A percentile compares a stretch with the other conserved stretches of the same genome.
Conservation (phyloP, 2,329 filamentous ascomycete species). For the Pseudogymnoascus sp. region DNA sequence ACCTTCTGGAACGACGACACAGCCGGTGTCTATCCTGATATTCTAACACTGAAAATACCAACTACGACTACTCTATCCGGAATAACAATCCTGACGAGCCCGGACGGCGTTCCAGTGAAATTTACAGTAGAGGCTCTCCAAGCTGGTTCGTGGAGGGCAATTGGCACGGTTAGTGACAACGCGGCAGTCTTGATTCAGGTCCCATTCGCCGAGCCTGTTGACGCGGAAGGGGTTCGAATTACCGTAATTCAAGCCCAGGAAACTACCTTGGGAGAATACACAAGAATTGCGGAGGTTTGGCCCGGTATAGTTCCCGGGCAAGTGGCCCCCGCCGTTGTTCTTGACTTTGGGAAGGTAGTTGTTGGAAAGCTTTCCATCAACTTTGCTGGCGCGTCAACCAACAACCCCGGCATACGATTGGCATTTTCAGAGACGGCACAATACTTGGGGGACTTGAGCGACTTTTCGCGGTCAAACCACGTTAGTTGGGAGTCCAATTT, state of each 20-base stretch:
- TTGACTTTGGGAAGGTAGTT: slow-evolving; percentile 43
- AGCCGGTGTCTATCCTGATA: background rate
- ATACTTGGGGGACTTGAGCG: slow-evolving; percentile 36
- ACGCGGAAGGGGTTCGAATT: background rate
- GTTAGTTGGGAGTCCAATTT: slow-evolving; percentile 19
- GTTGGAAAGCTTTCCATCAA: slow-evolving; percentile 36
- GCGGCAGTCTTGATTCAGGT: background rate
- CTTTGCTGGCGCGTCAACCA: slow-evolving; percentile 30
- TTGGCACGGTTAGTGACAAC: background rate
- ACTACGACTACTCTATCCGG: background rate
- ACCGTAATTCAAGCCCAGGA: background rate
- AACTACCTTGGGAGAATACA: background rate
- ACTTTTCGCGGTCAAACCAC: slow-evolving; percentile 42
- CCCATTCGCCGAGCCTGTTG: background rate
- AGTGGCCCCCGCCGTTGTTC: slow-evolving; percentile 31
- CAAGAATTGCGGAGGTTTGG: slow-evolving; percentile 5
- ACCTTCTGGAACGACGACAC: slow-evolving; percentile 6
- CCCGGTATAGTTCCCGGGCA: slow-evolving; percentile 4
- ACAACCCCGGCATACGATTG: slow-evolving; percentile 34
- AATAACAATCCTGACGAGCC: background rate
- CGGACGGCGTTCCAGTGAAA: background rate
- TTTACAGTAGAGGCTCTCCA: background rate
- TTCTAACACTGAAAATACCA: background rate
- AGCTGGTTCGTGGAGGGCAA: background rate
- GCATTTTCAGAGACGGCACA: slow-evolving; percentile 42